A percentile compares a stretch with the other conserved stretches of the same genome.
These are phyloP conservation scores for Trichoderma sp. DNA, from an alignment of 2,329 filamentous ascomycete species.

Conservation along the genomic window DNA sequence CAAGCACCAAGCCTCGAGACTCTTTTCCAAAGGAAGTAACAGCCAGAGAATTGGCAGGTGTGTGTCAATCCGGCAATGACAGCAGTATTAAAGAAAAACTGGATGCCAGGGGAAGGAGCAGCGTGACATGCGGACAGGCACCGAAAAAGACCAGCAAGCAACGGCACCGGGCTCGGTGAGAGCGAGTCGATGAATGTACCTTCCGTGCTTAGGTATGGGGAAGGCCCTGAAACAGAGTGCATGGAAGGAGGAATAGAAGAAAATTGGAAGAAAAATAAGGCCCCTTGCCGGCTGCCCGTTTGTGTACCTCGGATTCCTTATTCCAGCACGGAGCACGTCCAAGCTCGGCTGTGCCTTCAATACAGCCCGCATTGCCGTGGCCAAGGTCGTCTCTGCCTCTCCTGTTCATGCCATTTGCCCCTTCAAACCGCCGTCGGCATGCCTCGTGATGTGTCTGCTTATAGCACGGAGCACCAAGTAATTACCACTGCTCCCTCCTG, in stretches of 20 bases:
- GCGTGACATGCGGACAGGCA: constrained; percentile 12
- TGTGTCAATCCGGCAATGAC: neutral
- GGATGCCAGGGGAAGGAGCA: constrained; percentile 10
- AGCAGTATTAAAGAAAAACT: constrained; percentile 8
- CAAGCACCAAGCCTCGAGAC: neutral
- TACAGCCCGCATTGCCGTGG: constrained; percentile 9
- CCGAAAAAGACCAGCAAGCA: neutral
- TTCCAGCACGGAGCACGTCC: neutral
- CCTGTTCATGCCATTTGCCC: neutral
- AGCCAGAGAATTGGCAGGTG: neutral
- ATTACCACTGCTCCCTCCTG: constrained; percentile 9
- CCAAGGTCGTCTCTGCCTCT: neutral
- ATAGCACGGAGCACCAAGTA: constrained; percentile 16
- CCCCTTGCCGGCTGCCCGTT: neutral
- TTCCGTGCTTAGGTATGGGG: neutral
- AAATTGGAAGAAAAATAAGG: neutral
- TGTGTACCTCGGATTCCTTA: neutral
- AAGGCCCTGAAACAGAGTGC: neutral
- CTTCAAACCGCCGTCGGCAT: neutral
- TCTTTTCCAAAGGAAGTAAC: constrained; percentile 1
- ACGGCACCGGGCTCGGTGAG: constrained; percentile 14
- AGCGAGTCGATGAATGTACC: constrained; percentile 10
- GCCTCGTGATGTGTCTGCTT: constrained; percentile 12
- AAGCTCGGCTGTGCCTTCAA: neutral
- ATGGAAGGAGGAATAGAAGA: neutral